phyloP scores from a whole-genome alignment of 306 rosid species.

The Senna tora region DNA sequence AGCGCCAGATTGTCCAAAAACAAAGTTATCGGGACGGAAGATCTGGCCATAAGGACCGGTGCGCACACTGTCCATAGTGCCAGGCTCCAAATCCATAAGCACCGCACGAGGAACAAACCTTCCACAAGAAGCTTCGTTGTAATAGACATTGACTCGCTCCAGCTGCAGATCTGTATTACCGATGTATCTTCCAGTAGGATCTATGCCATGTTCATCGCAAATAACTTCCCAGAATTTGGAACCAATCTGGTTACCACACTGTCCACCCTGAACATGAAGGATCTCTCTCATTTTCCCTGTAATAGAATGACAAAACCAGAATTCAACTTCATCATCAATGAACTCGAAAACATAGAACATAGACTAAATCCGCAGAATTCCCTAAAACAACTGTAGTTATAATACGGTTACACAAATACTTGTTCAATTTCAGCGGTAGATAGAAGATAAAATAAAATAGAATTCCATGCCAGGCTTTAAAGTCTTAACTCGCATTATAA shows the following conservation, averaged over 20 bases:
- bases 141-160: conserved; percentile 60
- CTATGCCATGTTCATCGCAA: conserved; percentile 62
- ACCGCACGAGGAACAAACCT: conserved; percentile 36
- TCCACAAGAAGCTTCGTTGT: conserved; percentile 60
- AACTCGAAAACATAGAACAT: not conserved
- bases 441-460: not conserved
- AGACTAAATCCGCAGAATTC: not conserved
- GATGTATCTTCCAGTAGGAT: conserved; percentile 52
- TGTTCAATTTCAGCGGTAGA: not conserved
- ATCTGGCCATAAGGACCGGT: conserved; percentile 1
- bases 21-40: conserved; percentile 11
- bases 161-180: conserved; percentile 56
- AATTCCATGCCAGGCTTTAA: not conserved
- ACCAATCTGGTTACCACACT: conserved; percentile 66
- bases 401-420: not conserved
- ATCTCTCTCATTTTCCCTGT: conserved; percentile 58
- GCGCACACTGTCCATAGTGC: conserved; percentile 7
- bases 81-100: conserved; percentile 17
- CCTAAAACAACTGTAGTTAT: not conserved
- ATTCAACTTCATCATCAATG: conserved; percentile 31
- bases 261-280: conserved; percentile 61
- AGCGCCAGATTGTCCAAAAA: conserved; percentile 1
- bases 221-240: conserved; percentile 66
- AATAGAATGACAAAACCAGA: not conserved
- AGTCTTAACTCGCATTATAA: not conserved